Evolutionary conservation across 108 stramenopile species (phyloP).

Genomic region (Cyclotella sp.): DNA sequence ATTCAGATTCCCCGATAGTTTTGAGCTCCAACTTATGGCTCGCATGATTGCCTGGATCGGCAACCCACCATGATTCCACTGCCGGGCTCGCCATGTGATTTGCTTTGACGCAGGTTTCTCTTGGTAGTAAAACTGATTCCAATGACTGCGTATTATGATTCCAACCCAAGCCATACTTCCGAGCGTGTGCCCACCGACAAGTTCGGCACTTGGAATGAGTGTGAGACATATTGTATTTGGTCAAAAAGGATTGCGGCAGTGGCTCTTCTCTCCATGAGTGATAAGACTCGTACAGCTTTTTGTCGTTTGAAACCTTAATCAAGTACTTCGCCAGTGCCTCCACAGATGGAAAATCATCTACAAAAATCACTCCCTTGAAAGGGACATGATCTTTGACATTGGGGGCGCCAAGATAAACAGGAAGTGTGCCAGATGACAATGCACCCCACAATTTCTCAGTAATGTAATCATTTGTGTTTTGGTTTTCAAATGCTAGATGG

Average conservation of each 20-base stretch:
- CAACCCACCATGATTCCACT: constrained; percentile 54
- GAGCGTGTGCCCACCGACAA: constrained; percentile 71
- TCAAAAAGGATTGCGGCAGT: constrained; percentile 47
- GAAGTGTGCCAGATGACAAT: constrained; percentile 62
- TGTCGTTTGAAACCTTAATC: constrained; percentile 50
- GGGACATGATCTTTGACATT: constrained; percentile 36
- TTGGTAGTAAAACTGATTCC: constrained; percentile 30
- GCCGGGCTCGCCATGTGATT: constrained; percentile 49
- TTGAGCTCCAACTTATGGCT: not conserved
- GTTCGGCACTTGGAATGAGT: constrained; percentile 61
- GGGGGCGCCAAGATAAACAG: constrained; percentile 60
- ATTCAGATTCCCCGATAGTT: constrained; percentile 3
- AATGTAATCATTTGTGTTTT: constrained; percentile 68
- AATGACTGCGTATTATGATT: constrained; percentile 55
- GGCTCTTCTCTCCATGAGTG: constrained; percentile 68
- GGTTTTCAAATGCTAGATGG: constrained; percentile 70
- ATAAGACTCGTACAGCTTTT: constrained; percentile 65
- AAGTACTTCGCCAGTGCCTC: constrained; percentile 58
- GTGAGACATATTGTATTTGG: constrained; percentile 56
- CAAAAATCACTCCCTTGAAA: constrained; percentile 55
- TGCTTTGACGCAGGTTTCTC: constrained; percentile 38
- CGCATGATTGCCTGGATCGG: not conserved
- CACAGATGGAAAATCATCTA: constrained; percentile 53
- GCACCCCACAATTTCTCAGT: constrained; percentile 83
- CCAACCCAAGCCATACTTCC: constrained; percentile 66